Conservation (phyloP, 202 grass and related monocot genomes). For the Dendrocalamus latiflorus region DNA sequence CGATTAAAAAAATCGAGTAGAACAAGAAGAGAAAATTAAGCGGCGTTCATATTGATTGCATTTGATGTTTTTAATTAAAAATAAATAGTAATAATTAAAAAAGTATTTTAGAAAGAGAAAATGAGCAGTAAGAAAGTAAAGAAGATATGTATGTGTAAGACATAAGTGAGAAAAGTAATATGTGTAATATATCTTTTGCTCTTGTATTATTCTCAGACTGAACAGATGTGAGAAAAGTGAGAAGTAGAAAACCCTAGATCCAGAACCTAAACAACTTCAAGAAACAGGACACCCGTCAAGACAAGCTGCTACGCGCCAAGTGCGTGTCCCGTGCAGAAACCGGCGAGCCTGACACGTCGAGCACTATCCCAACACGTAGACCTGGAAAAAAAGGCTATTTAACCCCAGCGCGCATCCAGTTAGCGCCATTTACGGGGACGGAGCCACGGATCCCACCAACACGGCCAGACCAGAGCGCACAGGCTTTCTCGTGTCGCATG, state of each 20-base stretch:
- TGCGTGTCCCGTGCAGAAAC: constrained; percentile 11
- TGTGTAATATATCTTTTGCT: no score
- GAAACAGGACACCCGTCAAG: background rate
- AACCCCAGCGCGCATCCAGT: background rate
- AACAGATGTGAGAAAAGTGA: no score
- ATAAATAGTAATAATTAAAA: no score
- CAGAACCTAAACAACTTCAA: background rate
- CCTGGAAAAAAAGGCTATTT: background rate
- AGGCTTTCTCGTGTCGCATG: constrained; percentile 25
- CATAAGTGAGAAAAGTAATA: rapidly evolving
- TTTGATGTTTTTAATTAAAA: no score
- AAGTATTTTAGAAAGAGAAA: no score
- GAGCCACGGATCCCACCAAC: constrained; percentile 12
- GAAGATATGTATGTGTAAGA: rapidly evolving
- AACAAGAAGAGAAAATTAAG: background rate
- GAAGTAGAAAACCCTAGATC: no score
- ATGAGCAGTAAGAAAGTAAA: no score
- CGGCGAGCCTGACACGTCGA: constrained; percentile 12
- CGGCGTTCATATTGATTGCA: no score
- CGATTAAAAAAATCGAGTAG: no score
- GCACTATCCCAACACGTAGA: background rate
- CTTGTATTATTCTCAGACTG: no score
- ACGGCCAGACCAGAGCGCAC: background rate
- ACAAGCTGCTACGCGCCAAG: constrained; percentile 22
- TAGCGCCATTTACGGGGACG: constrained; percentile 12